Percentiles rank a stretch among this genome's conserved stretches.
These are phyloP conservation scores for Mucor velutinosus DNA, from an alignment of 371 early-diverging fungal species.

Conservation along the genomic window DNA sequence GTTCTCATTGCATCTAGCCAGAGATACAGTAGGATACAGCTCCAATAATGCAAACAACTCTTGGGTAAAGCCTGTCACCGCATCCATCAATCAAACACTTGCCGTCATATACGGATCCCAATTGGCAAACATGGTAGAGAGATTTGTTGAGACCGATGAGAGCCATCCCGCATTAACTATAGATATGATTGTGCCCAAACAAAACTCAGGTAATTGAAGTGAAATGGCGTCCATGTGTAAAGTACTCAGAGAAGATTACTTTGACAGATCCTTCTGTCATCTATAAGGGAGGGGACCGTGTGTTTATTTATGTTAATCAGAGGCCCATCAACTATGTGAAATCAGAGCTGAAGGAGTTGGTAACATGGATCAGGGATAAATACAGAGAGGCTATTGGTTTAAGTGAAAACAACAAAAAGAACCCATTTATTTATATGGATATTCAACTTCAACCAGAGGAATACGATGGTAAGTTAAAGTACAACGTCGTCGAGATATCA, in stretches of 20 bases:
- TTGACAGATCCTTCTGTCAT: constrained; percentile 22
- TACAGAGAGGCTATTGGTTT: constrained; percentile 23
- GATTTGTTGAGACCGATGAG: constrained; percentile 12
- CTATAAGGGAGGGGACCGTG: constrained; percentile 33
- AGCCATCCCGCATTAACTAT: constrained; percentile 12
- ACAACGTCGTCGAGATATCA: not conserved
- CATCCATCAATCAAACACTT: constrained; percentile 19
- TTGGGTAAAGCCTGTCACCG: constrained; percentile 35
- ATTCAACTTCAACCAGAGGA: constrained; percentile 30
- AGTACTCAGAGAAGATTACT: too few relatives aligned
- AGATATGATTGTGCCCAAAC: constrained; percentile 33
- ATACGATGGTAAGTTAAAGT: constrained; percentile 37
- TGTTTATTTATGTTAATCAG: constrained; percentile 43
- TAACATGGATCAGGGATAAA: constrained; percentile 21
- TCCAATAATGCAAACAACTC: constrained; percentile 6
- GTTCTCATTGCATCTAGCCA: constrained; percentile 24
- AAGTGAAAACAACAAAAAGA: constrained; percentile 20
- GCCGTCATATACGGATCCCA: constrained; percentile 23
- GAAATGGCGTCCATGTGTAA: not conserved
- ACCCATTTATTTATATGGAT: constrained; percentile 42
- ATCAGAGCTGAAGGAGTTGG: constrained; percentile 44
- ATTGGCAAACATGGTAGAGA: constrained; percentile 24
- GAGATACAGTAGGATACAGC: constrained; percentile 13
- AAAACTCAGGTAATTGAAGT: constrained; percentile 28
- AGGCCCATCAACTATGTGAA: constrained; percentile 40